Percentiles rank a stretch among this genome's conserved stretches.
phyloP scores from a whole-genome alignment of 139 green algal genomes.

The Haematococcus sp. region DNA sequence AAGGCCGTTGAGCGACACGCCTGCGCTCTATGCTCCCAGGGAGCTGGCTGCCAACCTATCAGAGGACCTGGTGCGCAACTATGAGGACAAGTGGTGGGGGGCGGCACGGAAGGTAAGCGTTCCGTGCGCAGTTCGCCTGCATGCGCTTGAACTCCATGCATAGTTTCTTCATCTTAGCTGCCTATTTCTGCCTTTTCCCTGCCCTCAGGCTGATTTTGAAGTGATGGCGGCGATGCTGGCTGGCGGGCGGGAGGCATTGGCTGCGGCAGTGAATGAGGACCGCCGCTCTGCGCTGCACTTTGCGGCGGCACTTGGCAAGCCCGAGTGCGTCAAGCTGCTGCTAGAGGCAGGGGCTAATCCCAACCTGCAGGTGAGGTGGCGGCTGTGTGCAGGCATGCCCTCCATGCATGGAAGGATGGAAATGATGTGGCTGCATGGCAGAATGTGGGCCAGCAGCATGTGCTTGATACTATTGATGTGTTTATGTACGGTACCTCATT shows the following conservation, averaged over 20 bases:
- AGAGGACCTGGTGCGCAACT: conserved; percentile 82
- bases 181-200: conserved; percentile 1
- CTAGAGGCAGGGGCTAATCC: conserved; percentile 64
- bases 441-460: too few species aligned
- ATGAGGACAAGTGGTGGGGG: conserved; percentile 82
- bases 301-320: conserved; percentile 63
- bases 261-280: conserved; percentile 50
- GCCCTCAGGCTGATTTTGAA: conserved; percentile 60
- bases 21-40: conserved; percentile 34
- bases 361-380: conserved; percentile 27
- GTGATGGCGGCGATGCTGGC: conserved; percentile 59
- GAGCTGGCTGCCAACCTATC: conserved; percentile 72
- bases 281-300: conserved; percentile 77
- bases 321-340: conserved; percentile 58
- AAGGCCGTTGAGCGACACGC: too few species aligned
- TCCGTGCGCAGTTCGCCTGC: neutral
- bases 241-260: conserved; percentile 54
- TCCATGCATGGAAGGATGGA: too few species aligned
- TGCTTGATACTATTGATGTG: neutral
- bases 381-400: too few species aligned
- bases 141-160: neutral
- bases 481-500: conserved; percentile 11
- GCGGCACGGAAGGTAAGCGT: conserved; percentile 61
- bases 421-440: too few species aligned
- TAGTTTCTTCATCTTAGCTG: neutral